phyloP scores from a whole-genome alignment of 1,284 basidiomycete genomes.

The Cutaneotrichosporon spelunceum region DNA sequence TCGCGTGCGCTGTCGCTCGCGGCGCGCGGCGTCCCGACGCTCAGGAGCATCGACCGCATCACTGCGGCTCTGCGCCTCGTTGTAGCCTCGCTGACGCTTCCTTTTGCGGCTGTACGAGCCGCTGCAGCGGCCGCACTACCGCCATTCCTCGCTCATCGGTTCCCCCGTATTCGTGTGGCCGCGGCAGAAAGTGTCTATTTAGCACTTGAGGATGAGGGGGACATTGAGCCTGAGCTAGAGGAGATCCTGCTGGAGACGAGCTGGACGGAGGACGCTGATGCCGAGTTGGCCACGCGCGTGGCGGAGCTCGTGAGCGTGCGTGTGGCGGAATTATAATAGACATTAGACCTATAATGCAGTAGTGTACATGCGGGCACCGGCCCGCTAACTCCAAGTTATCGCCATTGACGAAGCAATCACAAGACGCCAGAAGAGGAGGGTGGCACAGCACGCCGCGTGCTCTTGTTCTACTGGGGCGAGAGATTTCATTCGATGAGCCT shows the following conservation, averaged over 20 bases:
- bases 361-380: background rate
- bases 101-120: constrained; percentile 45
- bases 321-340: background rate
- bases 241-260: constrained; percentile 74
- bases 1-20: constrained; percentile 18
- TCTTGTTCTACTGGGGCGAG: too few species aligned
- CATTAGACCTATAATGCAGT: constrained; percentile 4
- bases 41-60: constrained; percentile 77
- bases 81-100: constrained; percentile 46
- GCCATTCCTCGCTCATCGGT: constrained; percentile 68
- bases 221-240: constrained; percentile 68
- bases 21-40: constrained; percentile 29
- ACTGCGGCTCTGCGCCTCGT: constrained; percentile 70
- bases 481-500: too few species aligned
- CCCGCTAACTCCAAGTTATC: too few species aligned
- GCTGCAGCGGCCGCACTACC: constrained; percentile 57
- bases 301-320: constrained; percentile 19
- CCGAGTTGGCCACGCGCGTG: constrained; percentile 17
- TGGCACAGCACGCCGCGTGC: too few species aligned
- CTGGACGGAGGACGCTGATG: constrained; percentile 56
- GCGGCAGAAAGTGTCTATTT: constrained; percentile 78
- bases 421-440: background rate
- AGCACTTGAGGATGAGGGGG: constrained; percentile 57
- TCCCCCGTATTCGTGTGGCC: constrained; percentile 73
- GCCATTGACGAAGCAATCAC: too few species aligned